These are phyloP conservation scores for Cercospora sp. DNA, from an alignment of 2,329 filamentous ascomycete genomes.

Conservation along the genomic window DNA sequence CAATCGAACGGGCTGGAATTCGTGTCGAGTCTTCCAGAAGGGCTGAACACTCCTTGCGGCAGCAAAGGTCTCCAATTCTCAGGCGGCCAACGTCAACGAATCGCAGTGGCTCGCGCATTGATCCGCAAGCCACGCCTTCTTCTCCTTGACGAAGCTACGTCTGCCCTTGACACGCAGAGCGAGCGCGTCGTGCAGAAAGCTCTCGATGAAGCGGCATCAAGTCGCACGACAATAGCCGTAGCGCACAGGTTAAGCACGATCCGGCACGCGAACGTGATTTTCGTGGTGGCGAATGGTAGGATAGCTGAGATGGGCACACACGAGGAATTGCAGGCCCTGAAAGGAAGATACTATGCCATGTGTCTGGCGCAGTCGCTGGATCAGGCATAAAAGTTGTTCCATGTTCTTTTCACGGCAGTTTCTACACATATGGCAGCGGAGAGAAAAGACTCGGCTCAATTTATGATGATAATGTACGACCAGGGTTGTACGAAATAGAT, in stretches of 20 bases:
- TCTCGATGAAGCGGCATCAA: constrained; percentile 56
- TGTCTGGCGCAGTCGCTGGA: constrained; percentile 48
- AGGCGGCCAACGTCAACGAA: constrained; percentile 59
- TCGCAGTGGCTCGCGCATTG: constrained; percentile 58
- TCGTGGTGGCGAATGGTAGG: constrained; percentile 43
- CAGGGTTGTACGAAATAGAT: not conserved
- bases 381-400: constrained; percentile 24
- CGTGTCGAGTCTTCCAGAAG: constrained; percentile 54
- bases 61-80: constrained; percentile 53
- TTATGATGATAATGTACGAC: not conserved
- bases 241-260: constrained; percentile 46
- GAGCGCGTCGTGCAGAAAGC: constrained; percentile 68
- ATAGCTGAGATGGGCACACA: constrained; percentile 45
- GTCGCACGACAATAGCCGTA: constrained; percentile 45
- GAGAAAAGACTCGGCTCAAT: not conserved
- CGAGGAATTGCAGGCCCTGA: constrained; percentile 42
- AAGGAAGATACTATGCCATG: constrained; percentile 49
- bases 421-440: not conserved
- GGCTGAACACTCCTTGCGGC: constrained; percentile 52
- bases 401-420: not conserved
- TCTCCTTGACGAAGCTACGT: constrained; percentile 62
- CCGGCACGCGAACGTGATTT: constrained; percentile 44
- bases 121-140: constrained; percentile 55
- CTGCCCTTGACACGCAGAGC: constrained; percentile 63
- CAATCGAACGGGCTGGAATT: constrained; percentile 58